These are phyloP conservation scores for Yamagishiella unicocca DNA, from an alignment of 139 green algal genomes.

Conservation along the genomic window DNA sequence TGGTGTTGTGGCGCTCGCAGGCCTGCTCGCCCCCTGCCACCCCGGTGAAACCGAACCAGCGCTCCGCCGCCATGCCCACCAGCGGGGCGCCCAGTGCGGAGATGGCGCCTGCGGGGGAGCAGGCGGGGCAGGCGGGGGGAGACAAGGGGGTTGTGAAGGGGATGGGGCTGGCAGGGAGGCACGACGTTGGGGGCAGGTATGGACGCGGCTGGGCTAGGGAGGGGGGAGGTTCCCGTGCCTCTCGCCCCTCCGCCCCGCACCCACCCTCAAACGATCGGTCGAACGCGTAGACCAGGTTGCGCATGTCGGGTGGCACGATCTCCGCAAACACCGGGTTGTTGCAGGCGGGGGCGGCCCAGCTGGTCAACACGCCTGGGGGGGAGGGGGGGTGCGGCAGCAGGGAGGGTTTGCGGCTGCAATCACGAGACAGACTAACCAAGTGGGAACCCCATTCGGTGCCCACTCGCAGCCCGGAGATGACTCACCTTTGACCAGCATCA, in stretches of 20 bases:
- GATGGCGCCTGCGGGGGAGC: constrained; percentile 51
- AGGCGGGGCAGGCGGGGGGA: too few relatives aligned
- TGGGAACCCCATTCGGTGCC: too few relatives aligned
- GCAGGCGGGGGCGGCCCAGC: constrained; percentile 66
- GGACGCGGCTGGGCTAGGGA: too few relatives aligned
- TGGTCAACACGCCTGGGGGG: constrained; percentile 63
- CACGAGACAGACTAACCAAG: too few relatives aligned
- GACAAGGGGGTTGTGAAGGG: too few relatives aligned
- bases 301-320: constrained; percentile 77
- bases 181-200: too few relatives aligned
- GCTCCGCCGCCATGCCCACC: constrained; percentile 59
- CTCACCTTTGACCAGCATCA: constrained; percentile 35
- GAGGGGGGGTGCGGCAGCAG: too few relatives aligned
- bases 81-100: constrained; percentile 55
- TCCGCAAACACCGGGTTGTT: constrained; percentile 86
- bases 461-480: too few relatives aligned
- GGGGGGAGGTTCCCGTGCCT: too few relatives aligned
- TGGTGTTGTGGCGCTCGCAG: constrained; percentile 10
- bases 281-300: constrained; percentile 88
- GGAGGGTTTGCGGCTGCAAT: too few relatives aligned
- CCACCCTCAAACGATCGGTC: constrained; percentile 81
- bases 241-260: too few relatives aligned
- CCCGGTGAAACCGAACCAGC: constrained; percentile 42
- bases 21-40: not conserved
- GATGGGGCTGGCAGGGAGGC: too few relatives aligned